Percentiles rank a stretch among this genome's conserved stretches.
These are phyloP conservation scores for Flaveria sonorensis DNA, from an alignment of 129 eudicot species.

Conservation along the genomic window DNA sequence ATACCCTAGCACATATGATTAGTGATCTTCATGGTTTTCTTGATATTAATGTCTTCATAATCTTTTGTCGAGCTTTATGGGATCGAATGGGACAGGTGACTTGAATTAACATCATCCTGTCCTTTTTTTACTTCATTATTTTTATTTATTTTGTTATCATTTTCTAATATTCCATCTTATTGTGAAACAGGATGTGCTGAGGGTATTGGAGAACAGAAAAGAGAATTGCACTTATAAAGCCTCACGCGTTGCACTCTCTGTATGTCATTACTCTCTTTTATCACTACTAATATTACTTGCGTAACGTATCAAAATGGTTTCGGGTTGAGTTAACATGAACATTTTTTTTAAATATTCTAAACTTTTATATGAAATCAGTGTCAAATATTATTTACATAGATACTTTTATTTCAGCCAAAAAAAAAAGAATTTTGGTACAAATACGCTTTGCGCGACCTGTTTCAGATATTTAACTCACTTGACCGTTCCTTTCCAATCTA, in stretches of 20 bases:
- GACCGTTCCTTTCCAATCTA: neutral
- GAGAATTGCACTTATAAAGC: conserved; percentile 68
- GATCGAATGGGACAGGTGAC: conserved; percentile 76
- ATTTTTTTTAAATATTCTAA: neutral
- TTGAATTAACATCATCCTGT: neutral
- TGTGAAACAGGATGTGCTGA: conserved; percentile 59
- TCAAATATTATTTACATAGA: neutral
- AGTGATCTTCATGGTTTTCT: neutral
- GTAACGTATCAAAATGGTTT: neutral
- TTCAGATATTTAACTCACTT: neutral
- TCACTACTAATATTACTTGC: neutral
- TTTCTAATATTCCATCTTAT: neutral
- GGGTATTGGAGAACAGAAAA: conserved; percentile 51
- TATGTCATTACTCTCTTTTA: conserved; percentile 37
- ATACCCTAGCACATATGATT: conserved; percentile 38
- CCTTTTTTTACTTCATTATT: neutral
- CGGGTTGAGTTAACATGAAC: conserved; percentile 4
- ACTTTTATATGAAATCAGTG: neutral
- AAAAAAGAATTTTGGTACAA: neutral
- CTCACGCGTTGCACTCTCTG: conserved; percentile 67
- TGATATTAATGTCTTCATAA: neutral
- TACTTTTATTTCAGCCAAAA: no score
- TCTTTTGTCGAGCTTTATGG: conserved; percentile 10
- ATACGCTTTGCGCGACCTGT: neutral
- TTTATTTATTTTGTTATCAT: neutral